Conservation (phyloP, 1,284 basidiomycete species). For the Boletellus dicymbophilus region DNA sequence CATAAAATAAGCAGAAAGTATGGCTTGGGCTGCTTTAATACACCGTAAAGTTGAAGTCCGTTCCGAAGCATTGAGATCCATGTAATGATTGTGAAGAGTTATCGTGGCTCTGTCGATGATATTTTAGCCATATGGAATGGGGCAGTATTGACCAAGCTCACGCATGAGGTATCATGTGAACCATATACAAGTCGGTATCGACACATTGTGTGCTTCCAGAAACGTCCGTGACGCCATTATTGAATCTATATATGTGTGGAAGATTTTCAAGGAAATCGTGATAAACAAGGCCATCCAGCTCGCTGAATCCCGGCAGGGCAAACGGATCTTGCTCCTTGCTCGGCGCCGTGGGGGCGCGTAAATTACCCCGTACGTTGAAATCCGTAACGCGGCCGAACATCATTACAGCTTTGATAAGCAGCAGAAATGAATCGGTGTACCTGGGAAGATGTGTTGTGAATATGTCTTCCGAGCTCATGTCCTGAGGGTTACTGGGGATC, state of each 20-base stretch:
- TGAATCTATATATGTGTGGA: constrained; percentile 65
- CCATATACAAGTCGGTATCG: constrained; percentile 83
- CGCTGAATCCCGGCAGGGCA: constrained; percentile 60
- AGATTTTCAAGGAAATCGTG: constrained; percentile 67
- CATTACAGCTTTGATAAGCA: constrained; percentile 80
- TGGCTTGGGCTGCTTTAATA: constrained; percentile 68
- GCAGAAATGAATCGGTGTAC: constrained; percentile 77
- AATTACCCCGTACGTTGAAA: constrained; percentile 72
- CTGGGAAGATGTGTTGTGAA: constrained; percentile 68
- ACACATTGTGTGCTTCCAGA: constrained; percentile 52
- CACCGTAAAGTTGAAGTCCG: constrained; percentile 70
- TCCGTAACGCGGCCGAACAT: constrained; percentile 82
- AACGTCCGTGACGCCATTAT: constrained; percentile 56
- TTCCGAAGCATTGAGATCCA: constrained; percentile 67
- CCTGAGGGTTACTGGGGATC: constrained; percentile 71
- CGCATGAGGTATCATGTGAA: constrained; percentile 82
- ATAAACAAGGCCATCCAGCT: constrained; percentile 66
- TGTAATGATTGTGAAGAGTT: constrained; percentile 78
- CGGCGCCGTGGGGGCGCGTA: constrained; percentile 58
- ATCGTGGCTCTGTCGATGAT: constrained; percentile 65
- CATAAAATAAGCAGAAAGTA: constrained; percentile 71
- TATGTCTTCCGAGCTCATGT: constrained; percentile 59
- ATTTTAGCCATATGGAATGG: constrained; percentile 7
- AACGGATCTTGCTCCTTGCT: constrained; percentile 72
- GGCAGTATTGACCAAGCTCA: constrained; percentile 36